phyloP scores from a whole-genome alignment of 768 basidiomycete genomes.

The Lyophyllum shimeji region DNA sequence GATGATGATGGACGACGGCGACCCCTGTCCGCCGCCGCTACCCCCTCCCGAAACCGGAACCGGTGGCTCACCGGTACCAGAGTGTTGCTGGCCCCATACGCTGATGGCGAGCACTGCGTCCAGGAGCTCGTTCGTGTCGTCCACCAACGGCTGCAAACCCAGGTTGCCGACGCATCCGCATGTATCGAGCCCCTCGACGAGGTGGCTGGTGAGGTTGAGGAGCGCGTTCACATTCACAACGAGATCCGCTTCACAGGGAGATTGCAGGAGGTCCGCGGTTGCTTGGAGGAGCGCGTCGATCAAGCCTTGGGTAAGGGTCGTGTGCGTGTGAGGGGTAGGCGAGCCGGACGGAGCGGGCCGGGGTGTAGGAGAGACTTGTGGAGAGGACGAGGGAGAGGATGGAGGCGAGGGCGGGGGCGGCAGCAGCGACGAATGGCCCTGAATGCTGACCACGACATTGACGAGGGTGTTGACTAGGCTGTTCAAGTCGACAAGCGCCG shows the following conservation, averaged over 20 bases:
- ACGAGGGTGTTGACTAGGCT: conserved; percentile 10
- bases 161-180: conserved; percentile 12
- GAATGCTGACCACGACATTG: conserved; percentile 10
- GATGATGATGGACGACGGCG: conserved; percentile 10
- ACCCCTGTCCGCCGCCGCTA: background rate
- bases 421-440: conserved; percentile 11
- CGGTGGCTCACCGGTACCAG: background rate
- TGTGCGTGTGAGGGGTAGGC: background rate
- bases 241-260: conserved; percentile 8
- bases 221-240: conserved; percentile 9
- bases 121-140: conserved; percentile 10
- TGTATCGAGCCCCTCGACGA: conserved; percentile 8
- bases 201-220: conserved; percentile 1
- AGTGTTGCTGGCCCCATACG: conserved; percentile 9
- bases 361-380: background rate
- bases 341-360: background rate
- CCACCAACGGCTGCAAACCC: conserved; percentile 10
- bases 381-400: background rate
- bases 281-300: conserved; percentile 15
- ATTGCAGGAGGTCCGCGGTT: conserved; percentile 12
- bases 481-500: conserved; percentile 8
- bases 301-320: conserved; percentile 4
- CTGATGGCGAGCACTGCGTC: conserved; percentile 13
- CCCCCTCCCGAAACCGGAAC: background rate
- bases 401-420: background rate